A percentile compares a stretch with the other conserved stretches of the same genome.
Conservation (phyloP, 352 stramenopile genomes). For the Globisporangium takayamanum region DNA sequence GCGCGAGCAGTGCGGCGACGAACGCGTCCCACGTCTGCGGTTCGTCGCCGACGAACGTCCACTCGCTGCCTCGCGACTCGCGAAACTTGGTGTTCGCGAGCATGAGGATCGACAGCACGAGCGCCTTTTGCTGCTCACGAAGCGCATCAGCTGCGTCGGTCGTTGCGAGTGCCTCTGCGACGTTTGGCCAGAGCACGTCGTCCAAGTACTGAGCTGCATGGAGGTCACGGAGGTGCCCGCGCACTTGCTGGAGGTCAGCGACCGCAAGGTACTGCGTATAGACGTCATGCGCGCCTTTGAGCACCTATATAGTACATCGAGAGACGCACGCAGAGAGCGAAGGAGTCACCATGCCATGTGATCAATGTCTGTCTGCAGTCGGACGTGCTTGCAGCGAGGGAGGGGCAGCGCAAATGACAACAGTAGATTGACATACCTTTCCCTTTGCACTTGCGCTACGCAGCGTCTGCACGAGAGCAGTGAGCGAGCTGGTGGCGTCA, state of each 20-base stretch:
- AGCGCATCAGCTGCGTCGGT: slow-evolving; percentile 7
- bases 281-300: slow-evolving; percentile 21
- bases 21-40: slow-evolving; percentile 29
- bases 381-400: too few relatives aligned
- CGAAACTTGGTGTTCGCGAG: slow-evolving; percentile 23
- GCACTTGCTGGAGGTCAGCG: slow-evolving; percentile 12
- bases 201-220: slow-evolving; percentile 35
- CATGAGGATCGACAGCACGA: slow-evolving; percentile 38
- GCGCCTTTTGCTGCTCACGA: slow-evolving; percentile 29
- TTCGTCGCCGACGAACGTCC: slow-evolving; percentile 12
- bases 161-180: slow-evolving; percentile 9
- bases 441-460: background rate
- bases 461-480: background rate
- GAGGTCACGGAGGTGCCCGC: slow-evolving; percentile 20
- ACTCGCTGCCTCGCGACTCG: slow-evolving; percentile 4
- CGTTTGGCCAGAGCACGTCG: slow-evolving; percentile 43
- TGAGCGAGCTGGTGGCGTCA: background rate
- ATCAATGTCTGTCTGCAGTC: too few relatives aligned
- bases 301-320: slow-evolving; percentile 3
- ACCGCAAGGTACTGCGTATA: slow-evolving; percentile 30
- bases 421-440: background rate
- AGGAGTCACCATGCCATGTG: too few relatives aligned
- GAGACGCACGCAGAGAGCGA: too few relatives aligned
- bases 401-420: too few relatives aligned
- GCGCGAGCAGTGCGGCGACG: slow-evolving; percentile 28